Evolutionary conservation across 2,329 filamentous ascomycete species (phyloP), one percentile per base, ranked within the genome.

Genomic region (Penicillium sp.): DNA sequence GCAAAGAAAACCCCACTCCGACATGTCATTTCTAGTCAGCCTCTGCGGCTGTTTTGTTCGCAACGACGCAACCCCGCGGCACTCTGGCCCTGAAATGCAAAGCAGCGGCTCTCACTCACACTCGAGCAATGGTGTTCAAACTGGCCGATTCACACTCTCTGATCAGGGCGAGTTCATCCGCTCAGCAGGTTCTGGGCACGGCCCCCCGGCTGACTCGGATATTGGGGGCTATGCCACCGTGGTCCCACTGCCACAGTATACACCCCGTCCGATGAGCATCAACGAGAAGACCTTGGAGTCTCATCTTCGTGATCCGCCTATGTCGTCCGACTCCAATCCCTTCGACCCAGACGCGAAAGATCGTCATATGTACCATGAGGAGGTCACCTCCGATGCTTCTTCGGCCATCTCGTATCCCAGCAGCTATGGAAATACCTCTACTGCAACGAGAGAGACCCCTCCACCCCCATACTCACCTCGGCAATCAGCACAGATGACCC

Each of bases 341-440:
- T 50, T 47, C 13, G 59, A 46, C 13, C 44, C 51, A 17, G 70
- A 72, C 20, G 69, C 73, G 50, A 74, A 75, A 37, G 58, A 59
- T 17, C 59, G 54, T 33, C 57, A 65, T 24, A 49, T 62, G 13
- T 66, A 66, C 51, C 60, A 68, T 30, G 66, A 70, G 18, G 69
- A 71, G 33, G 57, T 64, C 26, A 64, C 68, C 0, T 71, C 70
- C 3, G 73, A 75, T 53, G 66, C 61, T 32, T 75, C 73, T 17
- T 76, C 73, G 3, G 66, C 69, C 9, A 62, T 74, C 43, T 76
- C 73, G 8, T 71, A 73, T 46, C 71, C 72, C 2, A 75, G 73
- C 56, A 75, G 71, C 45, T 74, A 73, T 55, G 73, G 73, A 6
- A 75, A 75, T 50, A 76, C 73, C 3, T 76, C 73, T 0, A 76